Evolutionary conservation across 805 yeast genomes (phyloP).

Genomic region (Metschnikowia hibisci): DNA sequence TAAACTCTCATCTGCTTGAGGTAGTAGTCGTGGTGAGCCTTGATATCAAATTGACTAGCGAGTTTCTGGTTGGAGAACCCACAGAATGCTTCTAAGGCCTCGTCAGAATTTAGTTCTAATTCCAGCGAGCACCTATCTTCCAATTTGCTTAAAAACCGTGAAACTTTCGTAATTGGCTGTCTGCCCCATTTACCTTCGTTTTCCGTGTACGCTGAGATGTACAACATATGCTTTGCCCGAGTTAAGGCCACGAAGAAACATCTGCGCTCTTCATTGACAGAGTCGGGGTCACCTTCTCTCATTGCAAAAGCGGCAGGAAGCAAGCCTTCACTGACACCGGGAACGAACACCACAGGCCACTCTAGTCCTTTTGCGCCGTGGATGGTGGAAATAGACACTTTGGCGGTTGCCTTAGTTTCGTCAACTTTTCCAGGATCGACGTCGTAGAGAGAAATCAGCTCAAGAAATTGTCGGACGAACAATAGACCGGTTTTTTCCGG

Average conservation of each 20-base stretch:
- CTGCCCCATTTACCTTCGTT: conserved; percentile 20
- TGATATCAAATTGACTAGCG: conserved; percentile 4
- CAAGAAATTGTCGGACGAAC: conserved; percentile 12
- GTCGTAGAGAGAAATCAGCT: conserved; percentile 17
- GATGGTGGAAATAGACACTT: conserved; percentile 63
- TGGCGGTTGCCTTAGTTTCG: conserved; percentile 18
- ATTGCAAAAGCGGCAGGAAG: conserved; percentile 57
- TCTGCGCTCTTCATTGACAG: conserved; percentile 72
- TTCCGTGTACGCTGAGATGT: conserved; percentile 34
- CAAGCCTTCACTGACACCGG: conserved; percentile 62
- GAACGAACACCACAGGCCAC: conserved; percentile 89
- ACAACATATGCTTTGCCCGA: conserved; percentile 63
- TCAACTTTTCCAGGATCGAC: conserved; percentile 20
- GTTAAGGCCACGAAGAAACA: conserved; percentile 87
- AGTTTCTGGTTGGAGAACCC: conserved; percentile 9
- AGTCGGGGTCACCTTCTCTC: conserved; percentile 21
- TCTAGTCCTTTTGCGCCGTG: conserved; percentile 94
- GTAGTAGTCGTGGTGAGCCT: conserved; percentile 3
- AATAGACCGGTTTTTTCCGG: conserved; percentile 12
- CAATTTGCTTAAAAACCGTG: conserved; percentile 26
- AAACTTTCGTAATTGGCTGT: conserved; percentile 19
- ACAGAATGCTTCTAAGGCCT: conserved; percentile 18
- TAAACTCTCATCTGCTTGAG: conserved; percentile 5
- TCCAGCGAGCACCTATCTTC: conserved; percentile 10
- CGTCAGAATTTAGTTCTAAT: conserved; percentile 18